Evolutionary conservation across 2,329 filamentous ascomycete genomes (phyloP), one percentile per base, ranked within the genome.

Genomic region (Bipolaris gigantea): DNA sequence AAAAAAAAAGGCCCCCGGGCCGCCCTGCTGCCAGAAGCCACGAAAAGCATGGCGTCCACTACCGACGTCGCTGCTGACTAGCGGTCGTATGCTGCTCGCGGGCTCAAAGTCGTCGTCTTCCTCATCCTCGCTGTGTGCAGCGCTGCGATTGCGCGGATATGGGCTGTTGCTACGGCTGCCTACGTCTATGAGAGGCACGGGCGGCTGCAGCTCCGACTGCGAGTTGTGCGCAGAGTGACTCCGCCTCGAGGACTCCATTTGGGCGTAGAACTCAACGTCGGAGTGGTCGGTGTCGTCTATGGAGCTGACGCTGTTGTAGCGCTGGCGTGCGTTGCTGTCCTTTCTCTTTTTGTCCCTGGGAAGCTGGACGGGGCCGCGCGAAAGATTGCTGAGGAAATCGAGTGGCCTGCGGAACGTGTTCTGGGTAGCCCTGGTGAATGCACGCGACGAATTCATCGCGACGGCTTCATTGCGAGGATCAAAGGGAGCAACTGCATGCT

Each of bases 1-100:
- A 60, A 80, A 79, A 47, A 82, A 71, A 62, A 79, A 81, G 47
- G 74, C 71, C 1, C 79, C 80, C n/a, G 81, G 63, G 6, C 78
- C 78, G 21, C 79, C 79, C 33, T 72, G 72, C 11, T 74, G 71
- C 72, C 72, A 75, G 30, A 50, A 54, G 38, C 61, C 60, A 8
- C 55, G 56, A 42, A 56, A 57, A 9, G 40, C 49, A 23, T 54
- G 50, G 35, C 44, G 47, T 6, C 69, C 60, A 52, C 65, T 55
- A 55, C 63, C 63, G 56, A 75, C 56, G 63, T 73, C 58, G 57
- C 66, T 56, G 56, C 66, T 55, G 51, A 76, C 63, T 49, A 80
- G 61, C 55, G 74, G 71, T 49, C 74, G 65, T 64, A 76, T 71
- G 64, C 61, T 73, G 43, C 66, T 71, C 38, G 72, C 56, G 49